Evolutionary conservation across 2,329 filamentous ascomycete species (phyloP), one percentile per base, ranked within the genome.

Genomic region (Penicillium vulpinum): DNA sequence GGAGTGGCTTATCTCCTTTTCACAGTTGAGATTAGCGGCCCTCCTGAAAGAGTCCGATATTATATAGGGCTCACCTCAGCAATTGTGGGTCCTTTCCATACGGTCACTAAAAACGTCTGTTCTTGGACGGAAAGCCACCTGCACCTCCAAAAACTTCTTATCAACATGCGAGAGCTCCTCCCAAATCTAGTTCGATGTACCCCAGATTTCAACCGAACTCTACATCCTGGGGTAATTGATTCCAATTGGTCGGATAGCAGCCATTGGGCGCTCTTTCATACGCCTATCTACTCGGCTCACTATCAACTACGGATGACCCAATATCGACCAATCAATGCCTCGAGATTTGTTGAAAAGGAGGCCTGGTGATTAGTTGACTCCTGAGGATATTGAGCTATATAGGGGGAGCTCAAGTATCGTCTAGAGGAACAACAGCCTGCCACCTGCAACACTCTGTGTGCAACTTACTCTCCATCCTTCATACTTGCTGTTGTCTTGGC

Each of bases 281-380:
- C 36, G n/a, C 35, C 45, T 60, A 60, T 41, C 18, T 38, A 16
- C 29, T 28, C 43, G 29, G 39, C 41, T 35, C 46, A 28, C 35
- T 57, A 53, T 51, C 47, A 41, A 24, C 38, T 49, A 39, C 38
- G 39, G 48, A 54, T 48, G 35, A 54, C 51, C 43, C 6, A 36
- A 45, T 48, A 35, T 35, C 31, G 28, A 53, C 59, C 49, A 59
- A 62, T 61, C 53, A 62, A 61, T 61, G 55, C 54, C 40, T 58
- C 54, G 40, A 36, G 39, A 53, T 54, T 46, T 31, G 46, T 58
- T 47, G 24, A 44, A 57, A 47, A 31, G 18, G 13, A 33, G 21
- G 9, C 22, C 29, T 38, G 28, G 29, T 55, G 38, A 60, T 55
- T 57, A 57, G 57, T 53, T 52, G 41, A 51, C 31, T 22, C 28